A percentile compares a stretch with the other conserved stretches of the same genome.
These are phyloP conservation scores for Ustilago shanxiensis DNA, from an alignment of 1,284 basidiomycete genomes.

Conservation along the genomic window DNA sequence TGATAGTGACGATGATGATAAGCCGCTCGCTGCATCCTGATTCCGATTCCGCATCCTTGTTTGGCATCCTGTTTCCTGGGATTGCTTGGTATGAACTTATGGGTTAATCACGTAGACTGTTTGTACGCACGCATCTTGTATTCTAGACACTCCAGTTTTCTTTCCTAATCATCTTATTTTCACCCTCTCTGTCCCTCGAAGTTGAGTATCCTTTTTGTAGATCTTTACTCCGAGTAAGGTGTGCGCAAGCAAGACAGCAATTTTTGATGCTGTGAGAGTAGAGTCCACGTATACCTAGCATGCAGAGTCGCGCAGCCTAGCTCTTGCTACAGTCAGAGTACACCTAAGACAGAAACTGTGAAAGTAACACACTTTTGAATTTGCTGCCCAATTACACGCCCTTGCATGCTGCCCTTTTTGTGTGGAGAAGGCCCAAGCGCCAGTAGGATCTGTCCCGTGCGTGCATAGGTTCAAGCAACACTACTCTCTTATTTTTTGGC, in stretches of 20 bases:
- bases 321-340: neutral
- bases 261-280: too few relatives aligned
- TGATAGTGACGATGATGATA: conserved; percentile 44
- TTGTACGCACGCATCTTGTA: too few relatives aligned
- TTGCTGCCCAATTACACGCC: conserved; percentile 1
- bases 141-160: neutral
- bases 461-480: neutral
- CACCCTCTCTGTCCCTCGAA: neutral
- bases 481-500: neutral
- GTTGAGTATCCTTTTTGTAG: neutral
- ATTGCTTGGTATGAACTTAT: neutral
- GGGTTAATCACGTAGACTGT: neutral
- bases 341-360: too few relatives aligned
- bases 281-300: too few relatives aligned
- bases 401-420: neutral
- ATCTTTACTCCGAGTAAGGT: too few relatives aligned
- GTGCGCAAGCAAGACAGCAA: neutral
- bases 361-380: neutral
- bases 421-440: conserved; percentile 8
- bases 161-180: neutral
- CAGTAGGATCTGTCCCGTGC: neutral
- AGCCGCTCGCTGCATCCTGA: conserved; percentile 38
- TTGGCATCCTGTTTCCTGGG: neutral
- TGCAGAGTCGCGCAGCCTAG: too few relatives aligned
- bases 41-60: neutral